A percentile compares a stretch with the other conserved stretches of the same genome.
Conservation (phyloP, 805 yeast species). For the Yarrowia hollandica region DNA sequence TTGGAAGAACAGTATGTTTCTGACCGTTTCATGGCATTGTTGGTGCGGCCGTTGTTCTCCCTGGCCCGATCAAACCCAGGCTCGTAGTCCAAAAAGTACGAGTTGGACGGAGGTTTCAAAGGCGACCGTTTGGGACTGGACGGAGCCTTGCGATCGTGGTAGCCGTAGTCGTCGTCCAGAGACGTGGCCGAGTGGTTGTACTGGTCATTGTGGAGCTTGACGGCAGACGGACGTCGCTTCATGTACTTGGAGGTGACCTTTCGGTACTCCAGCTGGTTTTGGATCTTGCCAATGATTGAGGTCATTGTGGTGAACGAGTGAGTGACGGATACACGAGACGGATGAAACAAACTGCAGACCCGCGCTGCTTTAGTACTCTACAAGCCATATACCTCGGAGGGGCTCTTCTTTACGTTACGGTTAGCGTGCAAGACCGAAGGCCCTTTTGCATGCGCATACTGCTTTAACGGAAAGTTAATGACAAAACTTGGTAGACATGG, state of each 20-base stretch:
- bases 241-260: conserved; percentile 37
- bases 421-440: no score
- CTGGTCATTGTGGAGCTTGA: conserved; percentile 31
- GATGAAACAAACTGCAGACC: not conserved
- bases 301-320: not conserved
- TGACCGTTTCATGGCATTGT: not conserved
- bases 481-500: no score
- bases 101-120: conserved; percentile 8
- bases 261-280: conserved; percentile 36
- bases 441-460: no score
- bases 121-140: conserved; percentile 21
- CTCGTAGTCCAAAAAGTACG: conserved; percentile 12
- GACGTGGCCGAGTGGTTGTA: conserved; percentile 30
- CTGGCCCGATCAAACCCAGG: conserved; percentile 9
- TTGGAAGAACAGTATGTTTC: not conserved
- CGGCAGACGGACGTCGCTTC: conserved; percentile 36
- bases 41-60: not conserved
- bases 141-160: conserved; percentile 36
- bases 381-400: no score
- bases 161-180: conserved; percentile 35
- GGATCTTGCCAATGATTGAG: conserved; percentile 33
- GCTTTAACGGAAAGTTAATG: no score
- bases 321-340: not conserved
- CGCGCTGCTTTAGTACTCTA: not conserved
- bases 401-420: no score